Evolutionary conservation across 345 rosid species (phyloP), one percentile per base, ranked within the genome.

Genomic region (Clarkia xantiana): DNA sequence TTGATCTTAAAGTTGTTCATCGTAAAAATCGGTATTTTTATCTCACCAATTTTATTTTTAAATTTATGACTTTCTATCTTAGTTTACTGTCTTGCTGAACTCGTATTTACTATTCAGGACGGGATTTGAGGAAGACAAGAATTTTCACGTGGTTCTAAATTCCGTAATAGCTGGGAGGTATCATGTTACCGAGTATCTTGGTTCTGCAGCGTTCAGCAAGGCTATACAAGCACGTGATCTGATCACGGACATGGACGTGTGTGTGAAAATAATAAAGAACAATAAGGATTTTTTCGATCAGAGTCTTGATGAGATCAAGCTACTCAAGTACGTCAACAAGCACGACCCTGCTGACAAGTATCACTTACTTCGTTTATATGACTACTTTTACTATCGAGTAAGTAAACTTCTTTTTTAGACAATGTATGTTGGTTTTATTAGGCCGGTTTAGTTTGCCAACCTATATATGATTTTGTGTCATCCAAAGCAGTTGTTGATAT

Each of bases 91-190:
- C 9, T 3, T 10, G 36, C 36, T 29, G 36, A 22, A 29, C 36
- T 29, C 36, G 8, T 29, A 29, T 29, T 29, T 29, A 29, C 36
- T 5, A 5, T 53, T 64, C 91, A 93, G 99, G 66, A 93, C 99
- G 71, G 99, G 99, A 61, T 93, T 93, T 61, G 96, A 93, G 79
- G 99, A 93, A 77, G 99, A 93, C 74, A 93, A 93, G 77, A 93
- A 87, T 69, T 93, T 93, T 56, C 87, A 87, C 59, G 99, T 87
- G 59, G 91, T 93, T 60, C 54, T 93, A 49, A 93, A 93, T 67
- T 93, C 96, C 44, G 94, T 93, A 14, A 67, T 93, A 44, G 96
- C 99, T 56, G 96, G 99, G 57, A 84, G 95, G 22, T 93, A 87
- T 69, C 99, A 93, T 68, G 95, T 93, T 48, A 93, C 99, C 0